Evolutionary conservation across 75 land plant genomes (phyloP).

Genomic region (Sequoia sempervirens): DNA sequence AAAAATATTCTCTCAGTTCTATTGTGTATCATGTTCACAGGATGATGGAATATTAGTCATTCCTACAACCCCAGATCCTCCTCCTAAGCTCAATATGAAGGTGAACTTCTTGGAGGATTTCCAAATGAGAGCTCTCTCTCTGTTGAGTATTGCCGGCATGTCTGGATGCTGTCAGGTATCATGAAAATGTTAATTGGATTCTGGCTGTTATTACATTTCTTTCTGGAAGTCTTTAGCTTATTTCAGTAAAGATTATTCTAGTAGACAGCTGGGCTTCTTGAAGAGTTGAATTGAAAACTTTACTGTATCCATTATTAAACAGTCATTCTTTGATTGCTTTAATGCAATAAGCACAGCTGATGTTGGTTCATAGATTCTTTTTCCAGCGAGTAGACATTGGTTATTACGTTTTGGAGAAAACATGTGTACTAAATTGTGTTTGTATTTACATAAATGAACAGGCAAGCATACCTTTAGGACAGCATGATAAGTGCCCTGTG

Average conservation of each 20-base stretch:
- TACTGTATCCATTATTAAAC: not conserved
- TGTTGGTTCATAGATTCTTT: not conserved
- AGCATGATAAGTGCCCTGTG: slow-evolving; percentile 57
- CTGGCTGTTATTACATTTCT: not conserved
- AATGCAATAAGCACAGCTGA: not conserved
- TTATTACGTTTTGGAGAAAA: not conserved
- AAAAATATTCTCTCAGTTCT: not conserved
- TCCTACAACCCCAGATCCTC: slow-evolving; percentile 67
- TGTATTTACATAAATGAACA: slow-evolving; percentile 10
- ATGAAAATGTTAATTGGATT: not conserved
- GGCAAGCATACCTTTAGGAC: slow-evolving; percentile 78
- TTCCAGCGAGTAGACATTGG: too few relatives aligned
- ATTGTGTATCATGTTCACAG: slow-evolving; percentile 22
- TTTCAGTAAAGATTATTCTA: not conserved
- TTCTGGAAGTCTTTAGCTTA: not conserved
- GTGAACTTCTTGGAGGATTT: slow-evolving; percentile 49
- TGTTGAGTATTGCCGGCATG: slow-evolving; percentile 73
- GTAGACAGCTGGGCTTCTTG: not conserved
- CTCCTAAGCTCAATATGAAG: slow-evolving; percentile 73
- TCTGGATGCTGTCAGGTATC: slow-evolving; percentile 95
- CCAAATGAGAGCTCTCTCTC: slow-evolving; percentile 28
- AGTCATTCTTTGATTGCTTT: not conserved
- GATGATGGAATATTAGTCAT: slow-evolving; percentile 78
- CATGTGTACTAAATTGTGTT: not conserved
- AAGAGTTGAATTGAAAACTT: not conserved